Evolutionary conservation across 805 yeast species (phyloP), one percentile per base, ranked within the genome.

Genomic region (Ogataea methanolica): DNA sequence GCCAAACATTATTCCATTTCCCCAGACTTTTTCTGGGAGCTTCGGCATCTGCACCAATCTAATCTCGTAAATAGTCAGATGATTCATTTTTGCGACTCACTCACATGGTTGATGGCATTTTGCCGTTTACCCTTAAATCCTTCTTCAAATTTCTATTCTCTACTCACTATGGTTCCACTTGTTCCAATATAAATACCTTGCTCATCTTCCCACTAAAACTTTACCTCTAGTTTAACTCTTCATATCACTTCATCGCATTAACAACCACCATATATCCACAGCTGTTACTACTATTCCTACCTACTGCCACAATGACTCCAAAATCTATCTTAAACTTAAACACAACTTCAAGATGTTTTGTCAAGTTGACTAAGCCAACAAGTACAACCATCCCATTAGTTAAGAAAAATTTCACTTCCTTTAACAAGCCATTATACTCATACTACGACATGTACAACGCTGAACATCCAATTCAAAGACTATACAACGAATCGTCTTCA

Each of bases 271-370:
- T 21, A 19, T 16, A 23, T 22, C 15, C 19, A 15, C 7, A 44
- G 35, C 38, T 33, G 11, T 26, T 33, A 33, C 36, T 22, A 38
- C 33, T 16, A 16, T 21, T 12, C 23, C 29, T 16, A 46, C 37
- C 21, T 16, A 16, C 16, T 12, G 14, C 29, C n/a, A 46, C 37
- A 46, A 57, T 60, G 64, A 39, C 65, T 34, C 61, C 67, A 22
- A 58, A 59, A 47, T 47, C 61, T 5, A 58, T 65, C 43, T 52
- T 55, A n/a, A 48, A 55, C 15, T 47, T 65, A 23, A 65, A 63
- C 39, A 49, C 57, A 33, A 58, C 66, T 36, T 55, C 69, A 7
- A 61, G 58, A 51, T 56, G 66, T 46, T 55, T 57, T 38, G 43
- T 57, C 31, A 52, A 48, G 40, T 36, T 52, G 29, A 17, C 52